These are phyloP conservation scores for Dinochytrium kinnereticum DNA, from an alignment of 371 early-diverging fungal genomes.

Conservation along the genomic window DNA sequence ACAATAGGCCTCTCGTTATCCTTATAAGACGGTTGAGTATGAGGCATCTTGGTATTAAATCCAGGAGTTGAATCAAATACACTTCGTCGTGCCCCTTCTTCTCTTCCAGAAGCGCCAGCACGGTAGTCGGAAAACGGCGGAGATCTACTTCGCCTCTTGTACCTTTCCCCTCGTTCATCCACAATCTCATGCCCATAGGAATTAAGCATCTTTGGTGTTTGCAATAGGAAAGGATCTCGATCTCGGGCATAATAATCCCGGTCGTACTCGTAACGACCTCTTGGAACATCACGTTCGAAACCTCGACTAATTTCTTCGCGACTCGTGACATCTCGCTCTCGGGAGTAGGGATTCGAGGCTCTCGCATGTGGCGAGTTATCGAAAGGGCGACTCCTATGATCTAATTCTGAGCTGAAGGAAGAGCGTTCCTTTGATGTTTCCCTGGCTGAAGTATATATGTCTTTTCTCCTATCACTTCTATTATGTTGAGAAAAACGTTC, in stretches of 20 bases:
- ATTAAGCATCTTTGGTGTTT: no score
- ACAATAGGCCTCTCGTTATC: not conserved
- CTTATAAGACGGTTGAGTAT: not conserved
- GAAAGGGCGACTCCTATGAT: not conserved
- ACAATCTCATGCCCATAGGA: not conserved
- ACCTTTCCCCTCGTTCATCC: not conserved
- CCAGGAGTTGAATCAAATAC: not conserved
- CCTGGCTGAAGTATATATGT: not conserved
- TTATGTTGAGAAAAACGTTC: not conserved
- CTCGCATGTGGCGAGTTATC: not conserved
- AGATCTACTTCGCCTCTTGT: not conserved
- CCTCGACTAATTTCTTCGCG: no score
- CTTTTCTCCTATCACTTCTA: not conserved
- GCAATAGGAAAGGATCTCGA: not conserved
- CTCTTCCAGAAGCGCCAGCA: not conserved
- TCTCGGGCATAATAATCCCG: not conserved
- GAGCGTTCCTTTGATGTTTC: not conserved
- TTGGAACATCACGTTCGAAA: not conserved
- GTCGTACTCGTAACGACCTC: not conserved
- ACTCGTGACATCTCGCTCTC: no score
- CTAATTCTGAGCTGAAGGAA: not conserved
- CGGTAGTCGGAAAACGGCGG: not conserved
- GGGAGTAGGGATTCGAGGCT: no score
- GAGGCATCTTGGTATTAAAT: not conserved
- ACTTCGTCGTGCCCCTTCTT: not conserved